Conservation (phyloP, 2,329 filamentous ascomycete genomes). For the Colletotrichum camelliae region DNA sequence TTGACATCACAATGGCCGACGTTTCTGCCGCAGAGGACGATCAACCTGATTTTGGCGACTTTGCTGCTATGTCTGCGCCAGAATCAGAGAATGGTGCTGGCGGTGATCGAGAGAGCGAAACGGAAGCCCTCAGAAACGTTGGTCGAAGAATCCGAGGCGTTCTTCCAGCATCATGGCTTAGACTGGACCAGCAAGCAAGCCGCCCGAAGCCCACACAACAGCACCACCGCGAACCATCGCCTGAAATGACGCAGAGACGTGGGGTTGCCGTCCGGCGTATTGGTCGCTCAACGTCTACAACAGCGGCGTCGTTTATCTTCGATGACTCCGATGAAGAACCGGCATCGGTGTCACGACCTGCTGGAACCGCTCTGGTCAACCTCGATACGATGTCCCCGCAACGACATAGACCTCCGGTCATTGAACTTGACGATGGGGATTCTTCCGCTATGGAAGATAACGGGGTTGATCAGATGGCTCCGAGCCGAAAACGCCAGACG, state of each 20-base stretch:
- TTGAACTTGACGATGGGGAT: conserved; percentile 38
- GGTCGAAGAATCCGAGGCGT: conserved; percentile 62
- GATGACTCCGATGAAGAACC: conserved; percentile 53
- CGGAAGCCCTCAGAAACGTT: conserved; percentile 41
- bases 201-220: conserved; percentile 33
- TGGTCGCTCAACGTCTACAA: conserved; percentile 26
- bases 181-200: conserved; percentile 56
- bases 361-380: background rate
- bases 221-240: conserved; percentile 33
- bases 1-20: conserved; percentile 21
- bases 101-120: conserved; percentile 43
- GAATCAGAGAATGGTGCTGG: conserved; percentile 25
- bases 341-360: background rate
- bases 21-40: conserved; percentile 18
- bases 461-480: conserved; percentile 55
- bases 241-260: conserved; percentile 45
- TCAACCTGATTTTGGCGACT: background rate
- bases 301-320: conserved; percentile 32
- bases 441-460: conserved; percentile 55
- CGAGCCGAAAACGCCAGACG: conserved; percentile 45
- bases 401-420: background rate
- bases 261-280: conserved; percentile 56
- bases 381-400: background rate
- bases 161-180: conserved; percentile 71
- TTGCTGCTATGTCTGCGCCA: conserved; percentile 2